phyloP scores from a whole-genome alignment of 148 eudicot genomes.

The Pouteria glomerata region DNA sequence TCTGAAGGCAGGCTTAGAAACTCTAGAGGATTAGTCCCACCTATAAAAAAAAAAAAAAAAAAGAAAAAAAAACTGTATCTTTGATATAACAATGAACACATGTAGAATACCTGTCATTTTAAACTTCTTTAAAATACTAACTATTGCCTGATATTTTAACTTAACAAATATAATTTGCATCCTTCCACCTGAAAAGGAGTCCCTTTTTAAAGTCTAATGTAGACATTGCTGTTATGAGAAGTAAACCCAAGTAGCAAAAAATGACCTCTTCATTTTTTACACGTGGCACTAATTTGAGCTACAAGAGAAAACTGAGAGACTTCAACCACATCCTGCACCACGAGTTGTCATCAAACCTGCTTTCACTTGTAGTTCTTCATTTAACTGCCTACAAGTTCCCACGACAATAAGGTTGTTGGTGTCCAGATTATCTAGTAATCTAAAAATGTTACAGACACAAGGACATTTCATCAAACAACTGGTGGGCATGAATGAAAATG shows the following conservation, averaged over 20 bases:
- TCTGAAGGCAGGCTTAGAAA: too few relatives aligned
- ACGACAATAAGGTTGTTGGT: not conserved
- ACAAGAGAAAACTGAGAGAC: not conserved
- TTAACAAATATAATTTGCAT: too few relatives aligned
- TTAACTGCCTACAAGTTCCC: not conserved
- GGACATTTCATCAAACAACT: slow-evolving; percentile 25
- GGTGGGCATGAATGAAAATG: not conserved
- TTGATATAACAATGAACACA: too few relatives aligned
- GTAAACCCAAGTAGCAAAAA: not conserved
- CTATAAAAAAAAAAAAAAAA: too few relatives aligned
- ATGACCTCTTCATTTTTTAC: not conserved
- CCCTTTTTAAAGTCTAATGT: not conserved
- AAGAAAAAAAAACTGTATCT: too few relatives aligned
- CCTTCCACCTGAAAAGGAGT: not conserved
- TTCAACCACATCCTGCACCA: not conserved
- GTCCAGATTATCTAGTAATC: not conserved
- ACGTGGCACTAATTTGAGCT: not conserved
- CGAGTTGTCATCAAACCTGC: not conserved
- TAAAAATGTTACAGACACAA: not conserved
- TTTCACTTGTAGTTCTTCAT: not conserved
- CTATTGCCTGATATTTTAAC: too few relatives aligned
- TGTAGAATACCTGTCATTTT: too few relatives aligned
- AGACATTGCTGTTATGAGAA: not conserved
- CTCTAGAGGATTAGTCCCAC: too few relatives aligned
- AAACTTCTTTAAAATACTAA: too few relatives aligned